A percentile compares a stretch with the other conserved stretches of the same genome.
These are phyloP conservation scores for Pontederia crassipes DNA, from an alignment of 176 grass and related monocot species.

Conservation along the genomic window DNA sequence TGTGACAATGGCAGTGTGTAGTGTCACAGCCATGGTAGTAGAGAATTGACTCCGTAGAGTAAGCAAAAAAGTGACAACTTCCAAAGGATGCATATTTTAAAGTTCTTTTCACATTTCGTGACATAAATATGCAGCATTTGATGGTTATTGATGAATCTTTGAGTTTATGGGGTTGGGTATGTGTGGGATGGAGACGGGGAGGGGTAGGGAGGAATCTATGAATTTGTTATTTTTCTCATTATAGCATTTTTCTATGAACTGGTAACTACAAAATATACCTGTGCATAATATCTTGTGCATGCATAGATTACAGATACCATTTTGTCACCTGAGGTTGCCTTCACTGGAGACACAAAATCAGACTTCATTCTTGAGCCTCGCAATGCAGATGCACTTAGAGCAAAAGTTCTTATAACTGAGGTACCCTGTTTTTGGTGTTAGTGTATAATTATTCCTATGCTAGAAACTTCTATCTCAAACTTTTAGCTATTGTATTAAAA, in stretches of 20 bases:
- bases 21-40: no score
- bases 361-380: constrained; percentile 89
- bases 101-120: no score
- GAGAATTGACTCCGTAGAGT: no score
- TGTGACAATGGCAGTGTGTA: no score
- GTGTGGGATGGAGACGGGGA: no score
- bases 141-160: no score
- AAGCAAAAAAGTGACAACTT: no score
- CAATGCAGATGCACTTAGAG: constrained; percentile 94
- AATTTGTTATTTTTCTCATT: not conserved
- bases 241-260: not conserved
- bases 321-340: constrained; percentile 86
- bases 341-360: constrained; percentile 77
- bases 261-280: not conserved
- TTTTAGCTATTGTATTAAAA: no score
- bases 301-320: constrained; percentile 72
- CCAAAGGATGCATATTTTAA: no score
- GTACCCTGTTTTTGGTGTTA: constrained; percentile 21
- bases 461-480: no score
- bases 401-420: constrained; percentile 84
- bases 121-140: no score
- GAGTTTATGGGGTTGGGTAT: no score
- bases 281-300: not conserved
- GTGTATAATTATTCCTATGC: not conserved
- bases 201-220: not conserved